phyloP scores from a whole-genome alignment of 805 yeast genomes.

The Nadsonia fulvescens region DNA sequence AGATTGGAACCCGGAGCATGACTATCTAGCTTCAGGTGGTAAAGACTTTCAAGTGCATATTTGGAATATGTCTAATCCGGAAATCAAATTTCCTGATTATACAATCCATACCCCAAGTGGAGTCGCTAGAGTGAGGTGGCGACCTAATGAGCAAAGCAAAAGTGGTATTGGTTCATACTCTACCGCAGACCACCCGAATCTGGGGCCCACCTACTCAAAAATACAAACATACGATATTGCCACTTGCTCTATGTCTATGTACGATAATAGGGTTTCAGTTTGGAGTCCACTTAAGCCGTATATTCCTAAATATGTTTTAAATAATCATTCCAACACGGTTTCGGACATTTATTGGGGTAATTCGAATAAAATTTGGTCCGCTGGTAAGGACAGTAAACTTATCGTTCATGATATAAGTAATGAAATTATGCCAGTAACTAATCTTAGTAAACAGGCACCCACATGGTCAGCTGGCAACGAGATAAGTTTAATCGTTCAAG shows the following conservation, averaged over 20 bases:
- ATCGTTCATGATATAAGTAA: constrained; percentile 29
- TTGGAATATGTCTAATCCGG: constrained; percentile 38
- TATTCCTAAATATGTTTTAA: constrained; percentile 43
- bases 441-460: constrained; percentile 31
- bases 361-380: constrained; percentile 28
- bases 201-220: no score
- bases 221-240: constrained; percentile 27
- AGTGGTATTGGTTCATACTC: no score
- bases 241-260: constrained; percentile 44
- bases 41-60: constrained; percentile 69
- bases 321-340: constrained; percentile 29
- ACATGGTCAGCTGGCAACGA: constrained; percentile 42
- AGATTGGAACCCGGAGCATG: constrained; percentile 74
- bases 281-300: constrained; percentile 55
- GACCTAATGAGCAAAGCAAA: constrained; percentile 25
- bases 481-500: constrained; percentile 35
- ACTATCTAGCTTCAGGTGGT: constrained; percentile 80
- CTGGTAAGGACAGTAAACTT: constrained; percentile 32
- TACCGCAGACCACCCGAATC: no score
- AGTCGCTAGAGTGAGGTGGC: constrained; percentile 61
- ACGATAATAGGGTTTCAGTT: constrained; percentile 47
- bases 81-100: constrained; percentile 39
- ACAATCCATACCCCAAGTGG: constrained; percentile 62
- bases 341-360: constrained; percentile 42
- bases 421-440: constrained; percentile 29